These are phyloP conservation scores for Linaria vulgaris DNA, from an alignment of 257 asterid genomes.

Conservation along the genomic window DNA sequence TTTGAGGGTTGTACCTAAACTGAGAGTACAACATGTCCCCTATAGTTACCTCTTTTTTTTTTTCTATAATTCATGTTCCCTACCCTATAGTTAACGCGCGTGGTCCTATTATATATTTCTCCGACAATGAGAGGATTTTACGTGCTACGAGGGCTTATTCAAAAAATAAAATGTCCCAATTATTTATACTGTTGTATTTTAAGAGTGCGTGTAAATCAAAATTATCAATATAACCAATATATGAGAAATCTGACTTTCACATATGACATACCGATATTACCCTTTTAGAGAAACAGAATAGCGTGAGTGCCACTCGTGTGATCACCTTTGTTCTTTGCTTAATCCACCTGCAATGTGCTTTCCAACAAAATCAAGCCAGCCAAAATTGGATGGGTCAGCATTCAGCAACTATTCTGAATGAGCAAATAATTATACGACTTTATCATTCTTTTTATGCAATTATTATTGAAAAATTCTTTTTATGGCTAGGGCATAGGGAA, in stretches of 20 bases:
- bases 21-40: no score
- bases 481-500: no score
- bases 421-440: no score
- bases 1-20: no score
- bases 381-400: no score
- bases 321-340: no score
- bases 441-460: no score
- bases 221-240: background rate
- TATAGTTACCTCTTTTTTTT: no score
- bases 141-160: background rate
- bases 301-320: slow-evolving; percentile 8
- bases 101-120: background rate
- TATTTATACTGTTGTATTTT: background rate
- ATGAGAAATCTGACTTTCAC: background rate
- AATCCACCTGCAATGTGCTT: background rate
- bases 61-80: background rate
- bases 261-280: background rate
- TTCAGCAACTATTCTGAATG: no score
- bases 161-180: background rate
- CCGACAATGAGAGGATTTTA: background rate
- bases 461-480: no score
- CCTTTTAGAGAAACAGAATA: slow-evolving; percentile 1
- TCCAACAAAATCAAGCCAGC: background rate
- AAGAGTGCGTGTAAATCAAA: background rate
- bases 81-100: no score